Conservation (phyloP, 495 filamentous ascomycete genomes). For the Xylaria intraflava region DNA sequence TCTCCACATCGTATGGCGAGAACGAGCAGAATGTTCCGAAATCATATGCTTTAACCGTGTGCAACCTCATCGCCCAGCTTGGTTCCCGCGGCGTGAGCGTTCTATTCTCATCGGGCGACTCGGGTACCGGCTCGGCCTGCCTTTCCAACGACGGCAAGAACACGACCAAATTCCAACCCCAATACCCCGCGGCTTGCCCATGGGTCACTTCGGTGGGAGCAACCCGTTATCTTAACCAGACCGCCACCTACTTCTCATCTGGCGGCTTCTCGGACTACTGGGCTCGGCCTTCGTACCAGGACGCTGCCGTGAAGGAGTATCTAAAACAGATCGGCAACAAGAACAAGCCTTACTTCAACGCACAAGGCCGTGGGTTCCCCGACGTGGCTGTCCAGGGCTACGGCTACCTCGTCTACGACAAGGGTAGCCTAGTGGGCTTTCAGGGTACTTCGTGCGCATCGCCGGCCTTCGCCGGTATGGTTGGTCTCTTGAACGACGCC, state of each 20-base stretch:
- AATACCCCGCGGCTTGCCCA: constrained; percentile 66
- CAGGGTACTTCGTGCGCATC: constrained; percentile 22
- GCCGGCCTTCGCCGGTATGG: constrained; percentile 33
- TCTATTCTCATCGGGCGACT: constrained; percentile 63
- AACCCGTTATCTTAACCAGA: constrained; percentile 47
- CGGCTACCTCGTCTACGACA: constrained; percentile 37
- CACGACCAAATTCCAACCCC: constrained; percentile 55
- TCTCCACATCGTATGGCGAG: constrained; percentile 70
- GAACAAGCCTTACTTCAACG: constrained; percentile 43
- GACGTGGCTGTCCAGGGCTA: constrained; percentile 52
- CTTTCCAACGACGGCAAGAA: constrained; percentile 58
- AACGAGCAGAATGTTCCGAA: constrained; percentile 64
- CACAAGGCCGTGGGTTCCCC: constrained; percentile 51
- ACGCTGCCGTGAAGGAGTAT: constrained; percentile 48
- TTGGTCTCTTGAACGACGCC: constrained; percentile 55
- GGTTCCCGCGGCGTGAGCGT: constrained; percentile 63
- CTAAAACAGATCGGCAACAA: constrained; percentile 37
- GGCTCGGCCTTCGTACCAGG: constrained; percentile 52
- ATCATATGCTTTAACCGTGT: constrained; percentile 54
- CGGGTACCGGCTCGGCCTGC: constrained; percentile 60
- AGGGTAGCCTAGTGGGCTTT: constrained; percentile 19
- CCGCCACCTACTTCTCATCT: constrained; percentile 50
- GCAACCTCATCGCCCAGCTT: constrained; percentile 57
- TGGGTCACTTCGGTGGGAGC: constrained; percentile 66
- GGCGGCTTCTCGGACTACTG: constrained; percentile 63